phyloP scores from a whole-genome alignment of 768 basidiomycete genomes.

The Leccinum arenicola region DNA sequence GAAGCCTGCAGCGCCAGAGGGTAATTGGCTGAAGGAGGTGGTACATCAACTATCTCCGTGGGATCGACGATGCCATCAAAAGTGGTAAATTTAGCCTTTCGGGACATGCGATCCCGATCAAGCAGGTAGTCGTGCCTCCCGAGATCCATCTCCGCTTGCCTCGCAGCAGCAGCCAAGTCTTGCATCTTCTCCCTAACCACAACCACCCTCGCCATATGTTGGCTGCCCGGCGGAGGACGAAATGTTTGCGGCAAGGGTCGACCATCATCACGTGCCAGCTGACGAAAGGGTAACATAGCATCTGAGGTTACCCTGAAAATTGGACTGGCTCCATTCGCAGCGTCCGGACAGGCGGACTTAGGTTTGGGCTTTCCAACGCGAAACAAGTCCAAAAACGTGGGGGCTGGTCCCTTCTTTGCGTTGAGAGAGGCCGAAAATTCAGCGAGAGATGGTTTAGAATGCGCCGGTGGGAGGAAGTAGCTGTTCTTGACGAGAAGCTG shows the following conservation, averaged over 20 bases:
- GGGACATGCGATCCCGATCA: slow-evolving; percentile 43
- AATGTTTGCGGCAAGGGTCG: slow-evolving; percentile 37
- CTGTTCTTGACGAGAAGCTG: slow-evolving; percentile 82
- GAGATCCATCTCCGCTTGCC: slow-evolving; percentile 72
- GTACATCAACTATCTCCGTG: slow-evolving; percentile 79
- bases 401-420: slow-evolving; percentile 46
- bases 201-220: slow-evolving; percentile 61
- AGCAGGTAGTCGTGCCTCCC: slow-evolving; percentile 49
- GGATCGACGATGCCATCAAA: slow-evolving; percentile 72
- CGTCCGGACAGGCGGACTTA: slow-evolving; percentile 53
- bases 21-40: slow-evolving; percentile 63
- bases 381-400: slow-evolving; percentile 66
- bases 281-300: slow-evolving; percentile 48
- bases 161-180: slow-evolving; percentile 66
- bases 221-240: slow-evolving; percentile 31
- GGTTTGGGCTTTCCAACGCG: slow-evolving; percentile 65
- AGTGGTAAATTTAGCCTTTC: slow-evolving; percentile 35
- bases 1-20: slow-evolving; percentile 77
- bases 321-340: slow-evolving; percentile 39
- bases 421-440: slow-evolving; percentile 47
- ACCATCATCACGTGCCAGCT: slow-evolving; percentile 36
- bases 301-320: slow-evolving; percentile 66
- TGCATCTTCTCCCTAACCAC: slow-evolving; percentile 82
- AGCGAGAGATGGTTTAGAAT: slow-evolving; percentile 72
- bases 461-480: slow-evolving; percentile 87